Base-by-base conservation (phyloP, 2,329 filamentous ascomycete genomes). In the Chaetomium globosum region DNA sequence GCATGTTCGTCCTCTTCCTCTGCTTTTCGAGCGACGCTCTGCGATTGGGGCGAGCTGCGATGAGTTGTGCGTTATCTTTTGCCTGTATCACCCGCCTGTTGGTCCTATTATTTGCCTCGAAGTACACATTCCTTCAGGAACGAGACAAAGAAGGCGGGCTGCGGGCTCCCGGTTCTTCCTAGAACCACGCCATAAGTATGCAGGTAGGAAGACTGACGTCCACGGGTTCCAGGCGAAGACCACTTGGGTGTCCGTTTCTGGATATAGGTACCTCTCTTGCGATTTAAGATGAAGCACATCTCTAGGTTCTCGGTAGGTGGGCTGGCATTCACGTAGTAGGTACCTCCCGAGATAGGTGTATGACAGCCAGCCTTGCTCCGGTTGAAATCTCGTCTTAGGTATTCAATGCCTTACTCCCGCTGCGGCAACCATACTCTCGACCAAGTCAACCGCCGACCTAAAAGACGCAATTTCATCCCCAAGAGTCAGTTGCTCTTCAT, bases 401-500 rank as follows among this genome's bases (percentile, higher is more conserved):
- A 26, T 26, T 28, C n/a, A 2, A 9, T 13, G 28, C 39, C 26
- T 51, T 43, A 46, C 51, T 3, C 68, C 67, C 43, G 64, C 63
- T 10, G 65, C 68, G 28, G 69, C 70, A 28, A 72, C 64, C 36
- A 72, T 65, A 30, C 63, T 66, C 26, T 67, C 67, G 1, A 72
- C 67, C 52, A 72, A 16, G 13, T 64, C 64, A 28, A 67, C 59
- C 13, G 63, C 70, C 21, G 59, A 65, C 51, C 67, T 67, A 26
- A 71, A 72, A 12, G 68, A 68, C 6, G 71, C 66, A 19, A 72
- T 30, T 60, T 72, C 71, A 4, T 70, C 56, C 9, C 36, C 58
- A 52, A 72, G 56, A 6, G 57, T 64, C 23, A 64, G 49, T 28
- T 10, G 23, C 23, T 48, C 54, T 9, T 54, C 46, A 13, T 53